Evolutionary conservation across 2,329 filamentous ascomycete species (phyloP).

Genomic region (Verticillium dahliae): DNA sequence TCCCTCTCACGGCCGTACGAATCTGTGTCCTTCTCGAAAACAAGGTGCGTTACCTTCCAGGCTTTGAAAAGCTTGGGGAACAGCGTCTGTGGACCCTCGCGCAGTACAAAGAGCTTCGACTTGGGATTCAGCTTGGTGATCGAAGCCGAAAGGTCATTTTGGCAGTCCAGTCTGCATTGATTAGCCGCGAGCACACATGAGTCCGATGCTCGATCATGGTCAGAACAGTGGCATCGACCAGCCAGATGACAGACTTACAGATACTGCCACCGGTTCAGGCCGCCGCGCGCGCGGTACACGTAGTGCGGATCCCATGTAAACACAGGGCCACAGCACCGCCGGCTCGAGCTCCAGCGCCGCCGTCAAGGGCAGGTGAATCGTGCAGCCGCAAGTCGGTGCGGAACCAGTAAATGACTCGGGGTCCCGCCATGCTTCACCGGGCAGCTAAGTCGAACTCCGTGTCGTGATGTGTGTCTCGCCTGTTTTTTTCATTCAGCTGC

Average conservation of each 20-base stretch:
- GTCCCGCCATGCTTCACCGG: background rate
- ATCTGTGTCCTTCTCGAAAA: conserved; percentile 76
- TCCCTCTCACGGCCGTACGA: conserved; percentile 63
- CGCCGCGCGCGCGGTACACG: conserved; percentile 64
- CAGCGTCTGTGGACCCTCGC: conserved; percentile 65
- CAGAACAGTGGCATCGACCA: background rate
- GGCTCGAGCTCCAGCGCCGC: conserved; percentile 66
- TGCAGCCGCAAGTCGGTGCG: conserved; percentile 72
- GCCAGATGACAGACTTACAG: conserved; percentile 32
- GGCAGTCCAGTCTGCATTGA: conserved; percentile 58
- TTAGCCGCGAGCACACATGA: background rate
- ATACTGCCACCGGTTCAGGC: conserved; percentile 70
- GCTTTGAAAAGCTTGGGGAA: conserved; percentile 66
- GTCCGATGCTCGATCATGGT: too few relatives aligned
- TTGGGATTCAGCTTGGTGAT: conserved; percentile 64
- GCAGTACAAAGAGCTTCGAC: conserved; percentile 64
- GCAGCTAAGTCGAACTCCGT: background rate
- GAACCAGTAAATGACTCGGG: conserved; percentile 66
- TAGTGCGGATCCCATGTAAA: conserved; percentile 82
- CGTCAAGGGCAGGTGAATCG: conserved; percentile 65
- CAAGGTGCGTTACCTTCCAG: conserved; percentile 69
- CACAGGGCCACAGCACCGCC: conserved; percentile 63
- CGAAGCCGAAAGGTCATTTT: conserved; percentile 60
- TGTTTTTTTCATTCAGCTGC: too few relatives aligned
- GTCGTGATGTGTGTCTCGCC: background rate